A percentile compares a stretch with the other conserved stretches of the same genome.
These are phyloP conservation scores for Colletotrichum sp. DNA, from an alignment of 2,329 filamentous ascomycete species.

Conservation along the genomic window DNA sequence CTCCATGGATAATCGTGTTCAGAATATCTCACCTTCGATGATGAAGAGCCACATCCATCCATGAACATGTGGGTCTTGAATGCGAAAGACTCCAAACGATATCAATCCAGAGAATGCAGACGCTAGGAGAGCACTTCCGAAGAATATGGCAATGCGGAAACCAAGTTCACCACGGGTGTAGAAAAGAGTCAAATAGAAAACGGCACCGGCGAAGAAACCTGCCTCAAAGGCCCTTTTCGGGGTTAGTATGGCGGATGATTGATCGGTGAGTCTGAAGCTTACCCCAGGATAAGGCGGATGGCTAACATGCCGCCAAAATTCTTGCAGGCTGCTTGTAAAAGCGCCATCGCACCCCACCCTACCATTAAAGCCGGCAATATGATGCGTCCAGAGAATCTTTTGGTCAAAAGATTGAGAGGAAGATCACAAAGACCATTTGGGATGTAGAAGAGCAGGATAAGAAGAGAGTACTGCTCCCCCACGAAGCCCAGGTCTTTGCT, in stretches of 20 bases:
- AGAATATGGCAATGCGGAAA: constrained; percentile 32
- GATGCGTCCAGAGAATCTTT: constrained; percentile 40
- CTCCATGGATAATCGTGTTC: not conserved
- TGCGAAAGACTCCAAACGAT: constrained; percentile 2
- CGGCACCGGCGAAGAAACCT: constrained; percentile 58
- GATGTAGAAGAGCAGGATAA: constrained; percentile 55
- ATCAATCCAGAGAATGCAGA: not conserved
- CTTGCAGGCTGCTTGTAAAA: constrained; percentile 37
- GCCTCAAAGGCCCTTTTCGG: constrained; percentile 48
- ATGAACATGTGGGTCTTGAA: not conserved
- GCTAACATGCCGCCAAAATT: constrained; percentile 54
- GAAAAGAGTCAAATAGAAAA: constrained; percentile 59
- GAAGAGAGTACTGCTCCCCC: constrained; percentile 46
- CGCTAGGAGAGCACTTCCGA: not conserved
- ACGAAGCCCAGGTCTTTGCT: constrained; percentile 42
- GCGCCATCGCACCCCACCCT: constrained; percentile 52
- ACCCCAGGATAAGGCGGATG: constrained; percentile 50
- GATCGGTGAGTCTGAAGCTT: not conserved
- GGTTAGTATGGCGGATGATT: not conserved
- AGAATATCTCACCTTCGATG: not conserved
- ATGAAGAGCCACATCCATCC: constrained; percentile 2
- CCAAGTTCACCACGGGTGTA: constrained; percentile 52
- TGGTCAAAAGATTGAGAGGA: constrained; percentile 53
- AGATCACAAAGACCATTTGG: constrained; percentile 55
- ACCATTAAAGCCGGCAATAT: constrained; percentile 45